Conservation (phyloP, 495 filamentous ascomycete species). For the Trypethelium eluteriae region DNA sequence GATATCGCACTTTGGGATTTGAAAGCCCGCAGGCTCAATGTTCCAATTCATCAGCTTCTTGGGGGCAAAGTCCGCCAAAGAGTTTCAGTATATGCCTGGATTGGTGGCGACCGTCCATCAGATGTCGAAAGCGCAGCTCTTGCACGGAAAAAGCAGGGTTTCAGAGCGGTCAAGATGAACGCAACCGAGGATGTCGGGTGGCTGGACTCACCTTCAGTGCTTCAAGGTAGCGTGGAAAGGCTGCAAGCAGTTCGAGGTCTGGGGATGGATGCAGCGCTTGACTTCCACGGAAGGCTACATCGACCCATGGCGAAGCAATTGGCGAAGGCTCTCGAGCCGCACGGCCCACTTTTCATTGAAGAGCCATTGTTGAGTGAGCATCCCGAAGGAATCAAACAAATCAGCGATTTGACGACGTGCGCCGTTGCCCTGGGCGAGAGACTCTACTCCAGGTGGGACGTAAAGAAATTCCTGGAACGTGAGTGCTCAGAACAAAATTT, state of each 20-base stretch:
- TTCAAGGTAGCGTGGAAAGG: slow-evolving; percentile 60
- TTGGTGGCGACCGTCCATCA: slow-evolving; percentile 69
- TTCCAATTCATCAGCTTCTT: slow-evolving; percentile 66
- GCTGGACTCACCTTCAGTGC: slow-evolving; percentile 61
- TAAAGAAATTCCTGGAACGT: slow-evolving; percentile 51
- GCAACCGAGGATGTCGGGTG: slow-evolving; percentile 71
- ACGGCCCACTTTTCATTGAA: slow-evolving; percentile 71
- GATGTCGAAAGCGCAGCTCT: slow-evolving; percentile 51
- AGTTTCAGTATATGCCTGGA: slow-evolving; percentile 77
- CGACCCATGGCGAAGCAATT: slow-evolving; percentile 75
- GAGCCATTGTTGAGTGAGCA: slow-evolving; percentile 70
- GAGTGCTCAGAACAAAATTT: neutral
- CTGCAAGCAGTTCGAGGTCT: slow-evolving; percentile 61
- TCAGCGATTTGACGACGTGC: slow-evolving; percentile 52
- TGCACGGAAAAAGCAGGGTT: slow-evolving; percentile 60
- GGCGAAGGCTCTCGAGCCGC: slow-evolving; percentile 60
- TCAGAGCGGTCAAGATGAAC: slow-evolving; percentile 74
- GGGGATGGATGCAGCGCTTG: slow-evolving; percentile 64
- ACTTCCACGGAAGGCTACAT: slow-evolving; percentile 74
- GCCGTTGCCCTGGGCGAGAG: slow-evolving; percentile 73
- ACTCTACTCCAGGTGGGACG: slow-evolving; percentile 67
- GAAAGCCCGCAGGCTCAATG: slow-evolving; percentile 53
- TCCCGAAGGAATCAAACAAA: slow-evolving; percentile 58
- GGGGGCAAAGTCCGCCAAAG: slow-evolving; percentile 70
- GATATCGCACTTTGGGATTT: slow-evolving; percentile 82